These are phyloP conservation scores for Parachlorella kessleri DNA, from an alignment of 139 green algal species.

Conservation along the genomic window DNA sequence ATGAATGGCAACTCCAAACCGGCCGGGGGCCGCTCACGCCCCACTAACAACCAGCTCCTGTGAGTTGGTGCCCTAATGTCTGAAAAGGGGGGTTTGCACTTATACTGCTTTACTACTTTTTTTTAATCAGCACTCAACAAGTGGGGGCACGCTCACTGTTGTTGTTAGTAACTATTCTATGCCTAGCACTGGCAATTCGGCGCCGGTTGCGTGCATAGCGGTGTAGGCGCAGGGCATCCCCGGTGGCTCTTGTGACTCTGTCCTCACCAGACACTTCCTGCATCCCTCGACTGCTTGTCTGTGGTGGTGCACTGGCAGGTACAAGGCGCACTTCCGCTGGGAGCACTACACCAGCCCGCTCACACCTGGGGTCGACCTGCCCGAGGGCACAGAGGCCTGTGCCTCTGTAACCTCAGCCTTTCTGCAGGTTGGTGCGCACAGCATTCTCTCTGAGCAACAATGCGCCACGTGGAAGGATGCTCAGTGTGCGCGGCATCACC, in stretches of 20 bases:
- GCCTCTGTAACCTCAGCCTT: conserved; percentile 93
- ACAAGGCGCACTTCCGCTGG: conserved; percentile 93
- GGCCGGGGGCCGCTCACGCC: conserved; percentile 59
- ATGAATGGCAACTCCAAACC: conserved; percentile 35
- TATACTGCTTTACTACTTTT: background rate
- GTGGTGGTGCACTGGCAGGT: no score
- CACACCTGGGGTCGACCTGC: conserved; percentile 46
- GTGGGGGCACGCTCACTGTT: background rate
- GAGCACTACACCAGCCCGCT: conserved; percentile 77
- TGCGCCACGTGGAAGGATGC: background rate
- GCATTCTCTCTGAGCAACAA: background rate
- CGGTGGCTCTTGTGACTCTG: no score
- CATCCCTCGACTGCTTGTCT: no score
- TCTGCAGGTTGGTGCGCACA: conserved; percentile 65
- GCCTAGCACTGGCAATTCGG: no score
- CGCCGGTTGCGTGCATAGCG: no score
- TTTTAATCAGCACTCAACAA: background rate
- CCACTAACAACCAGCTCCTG: conserved; percentile 95
- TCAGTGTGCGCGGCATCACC: background rate
- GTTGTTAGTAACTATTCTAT: no score
- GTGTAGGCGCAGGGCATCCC: no score
- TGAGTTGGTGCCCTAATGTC: conserved; percentile 43
- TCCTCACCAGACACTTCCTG: no score
- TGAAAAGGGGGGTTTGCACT: background rate
- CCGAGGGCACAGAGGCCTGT: conserved; percentile 87